Percentiles rank a stretch among this genome's conserved stretches.
Evolutionary conservation across 2,329 filamentous ascomycete genomes (phyloP).

Genomic region (Passalora sequoiae): DNA sequence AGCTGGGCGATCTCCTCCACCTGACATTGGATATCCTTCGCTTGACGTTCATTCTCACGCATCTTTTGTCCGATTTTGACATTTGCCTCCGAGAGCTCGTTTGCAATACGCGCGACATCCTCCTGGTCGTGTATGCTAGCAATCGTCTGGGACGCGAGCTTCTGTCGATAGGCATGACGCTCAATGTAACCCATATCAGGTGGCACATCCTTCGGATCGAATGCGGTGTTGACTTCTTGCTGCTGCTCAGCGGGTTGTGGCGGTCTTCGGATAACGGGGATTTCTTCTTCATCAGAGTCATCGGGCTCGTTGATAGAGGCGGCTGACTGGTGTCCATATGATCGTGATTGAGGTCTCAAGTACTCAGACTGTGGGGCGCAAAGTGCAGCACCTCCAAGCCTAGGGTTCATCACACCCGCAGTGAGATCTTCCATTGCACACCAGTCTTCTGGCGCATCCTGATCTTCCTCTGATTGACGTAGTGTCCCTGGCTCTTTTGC

Average conservation of each 20-base stretch:
- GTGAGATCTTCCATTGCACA: not conserved
- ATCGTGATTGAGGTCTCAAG: too few species aligned
- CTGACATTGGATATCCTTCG: constrained; percentile 1
- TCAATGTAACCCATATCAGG: constrained; percentile 20
- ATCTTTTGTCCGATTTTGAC: constrained; percentile 14
- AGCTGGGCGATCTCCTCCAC: constrained; percentile 3
- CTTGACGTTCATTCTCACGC: constrained; percentile 9
- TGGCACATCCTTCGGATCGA: constrained; percentile 12
- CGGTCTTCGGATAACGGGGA: not conserved
- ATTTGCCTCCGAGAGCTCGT: constrained; percentile 16
- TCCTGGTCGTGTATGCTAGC: constrained; percentile 11
- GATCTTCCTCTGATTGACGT: constrained; percentile 1
- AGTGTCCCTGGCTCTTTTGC: not conserved
- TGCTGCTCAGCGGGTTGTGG: not conserved
- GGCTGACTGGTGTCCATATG: too few species aligned
- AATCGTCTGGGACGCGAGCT: constrained; percentile 9
- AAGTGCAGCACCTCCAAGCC: not conserved
- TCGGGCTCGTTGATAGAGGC: not conserved
- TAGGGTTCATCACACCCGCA: too few species aligned
- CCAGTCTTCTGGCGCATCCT: not conserved
- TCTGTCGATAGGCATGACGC: constrained; percentile 15
- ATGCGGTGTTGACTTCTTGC: not conserved
- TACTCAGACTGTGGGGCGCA: too few species aligned
- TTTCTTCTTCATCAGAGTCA: not conserved
- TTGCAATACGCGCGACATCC: constrained; percentile 13